Evolutionary conservation across 2,329 filamentous ascomycete genomes (phyloP).

Genomic region (Penicillium sp.): DNA sequence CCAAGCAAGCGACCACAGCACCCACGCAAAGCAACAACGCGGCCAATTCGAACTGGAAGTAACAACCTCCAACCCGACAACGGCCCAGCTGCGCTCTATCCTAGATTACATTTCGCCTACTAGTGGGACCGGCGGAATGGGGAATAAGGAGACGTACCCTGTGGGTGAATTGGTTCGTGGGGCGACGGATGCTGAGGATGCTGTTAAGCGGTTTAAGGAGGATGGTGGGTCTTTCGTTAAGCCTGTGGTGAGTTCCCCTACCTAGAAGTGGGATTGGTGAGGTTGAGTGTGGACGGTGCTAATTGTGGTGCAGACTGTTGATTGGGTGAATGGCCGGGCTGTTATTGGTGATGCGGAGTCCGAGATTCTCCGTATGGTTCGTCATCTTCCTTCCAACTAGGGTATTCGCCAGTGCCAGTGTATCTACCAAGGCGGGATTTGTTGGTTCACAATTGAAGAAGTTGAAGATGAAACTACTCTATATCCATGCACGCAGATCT

Average conservation of each 20-base stretch:
- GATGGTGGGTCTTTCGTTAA: conserved; percentile 69
- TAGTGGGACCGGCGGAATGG: conserved; percentile 55
- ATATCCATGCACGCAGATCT: too few species aligned
- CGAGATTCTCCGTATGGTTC: conserved; percentile 82
- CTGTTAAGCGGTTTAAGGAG: conserved; percentile 76
- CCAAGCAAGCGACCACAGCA: conserved; percentile 69
- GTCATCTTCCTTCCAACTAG: conserved; percentile 48
- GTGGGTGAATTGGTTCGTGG: conserved; percentile 71
- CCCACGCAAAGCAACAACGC: conserved; percentile 63
- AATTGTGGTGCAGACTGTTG: conserved; percentile 61
- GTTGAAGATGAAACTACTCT: too few species aligned
- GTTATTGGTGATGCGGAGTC: conserved; percentile 79
- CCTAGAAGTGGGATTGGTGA: background rate
- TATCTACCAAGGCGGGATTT: too few species aligned
- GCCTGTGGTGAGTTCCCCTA: conserved; percentile 68
- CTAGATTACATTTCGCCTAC: conserved; percentile 69
- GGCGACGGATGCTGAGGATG: conserved; percentile 74
- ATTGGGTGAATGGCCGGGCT: conserved; percentile 91
- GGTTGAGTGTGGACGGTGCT: conserved; percentile 23
- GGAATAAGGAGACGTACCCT: conserved; percentile 66
- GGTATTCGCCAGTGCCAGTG: too few species aligned
- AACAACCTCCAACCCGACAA: conserved; percentile 77
- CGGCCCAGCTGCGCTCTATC: conserved; percentile 81
- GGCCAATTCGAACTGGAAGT: conserved; percentile 85
- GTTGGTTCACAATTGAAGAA: too few species aligned